Evolutionary conservation across 108 stramenopile species (phyloP).

Genomic region (Phaeodactylum tricornutum): DNA sequence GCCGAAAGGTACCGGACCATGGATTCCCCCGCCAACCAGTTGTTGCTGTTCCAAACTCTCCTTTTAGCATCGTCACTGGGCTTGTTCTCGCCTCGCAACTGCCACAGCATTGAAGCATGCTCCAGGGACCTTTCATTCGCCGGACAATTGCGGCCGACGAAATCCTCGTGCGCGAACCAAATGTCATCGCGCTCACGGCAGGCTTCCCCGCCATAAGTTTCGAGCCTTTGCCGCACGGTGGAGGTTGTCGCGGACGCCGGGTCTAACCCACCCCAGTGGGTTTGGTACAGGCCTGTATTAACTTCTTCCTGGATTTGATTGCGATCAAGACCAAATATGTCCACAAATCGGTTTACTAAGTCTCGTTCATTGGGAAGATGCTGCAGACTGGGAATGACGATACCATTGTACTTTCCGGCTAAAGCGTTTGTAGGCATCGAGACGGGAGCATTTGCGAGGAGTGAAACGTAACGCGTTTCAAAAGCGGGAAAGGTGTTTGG

Average conservation of each 20-base stretch:
- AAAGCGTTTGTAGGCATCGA: no score
- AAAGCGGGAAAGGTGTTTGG: constrained; percentile 13
- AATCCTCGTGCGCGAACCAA: constrained; percentile 5
- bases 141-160: constrained; percentile 5
- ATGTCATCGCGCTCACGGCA: constrained; percentile 22
- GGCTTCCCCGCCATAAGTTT: constrained; percentile 9
- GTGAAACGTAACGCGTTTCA: constrained; percentile 7
- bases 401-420: no score
- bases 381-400: no score
- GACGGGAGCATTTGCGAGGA: no score
- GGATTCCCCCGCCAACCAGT: constrained; percentile 34
- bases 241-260: constrained; percentile 10
- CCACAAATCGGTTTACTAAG: background rate
- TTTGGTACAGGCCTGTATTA: constrained; percentile 27
- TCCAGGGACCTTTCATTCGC: constrained; percentile 19
- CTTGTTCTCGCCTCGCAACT: constrained; percentile 9
- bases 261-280: constrained; percentile 43
- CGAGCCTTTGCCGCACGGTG: background rate
- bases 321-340: background rate
- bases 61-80: background rate
- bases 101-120: constrained; percentile 26
- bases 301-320: constrained; percentile 1
- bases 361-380: background rate
- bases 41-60: constrained; percentile 18
- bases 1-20: constrained; percentile 30